Evolutionary conservation across 139 green algal genomes (phyloP).

Genomic region (Chlamydomonas asymmetrica): DNA sequence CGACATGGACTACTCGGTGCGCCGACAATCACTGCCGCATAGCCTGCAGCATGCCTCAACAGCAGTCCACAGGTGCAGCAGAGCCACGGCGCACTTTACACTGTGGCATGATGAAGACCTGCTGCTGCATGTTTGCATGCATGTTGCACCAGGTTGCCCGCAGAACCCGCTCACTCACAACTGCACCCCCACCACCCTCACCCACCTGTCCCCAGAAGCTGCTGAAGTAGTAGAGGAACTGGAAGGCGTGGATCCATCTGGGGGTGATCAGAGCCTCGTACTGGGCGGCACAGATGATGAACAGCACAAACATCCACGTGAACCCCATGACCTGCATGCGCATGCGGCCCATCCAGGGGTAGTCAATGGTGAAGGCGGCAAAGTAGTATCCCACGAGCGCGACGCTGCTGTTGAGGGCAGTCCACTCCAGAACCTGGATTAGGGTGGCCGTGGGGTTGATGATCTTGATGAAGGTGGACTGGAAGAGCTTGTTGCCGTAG

Average conservation of each 20-base stretch:
- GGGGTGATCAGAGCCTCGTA: slow-evolving; percentile 45
- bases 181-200: too few relatives aligned
- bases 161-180: too few relatives aligned
- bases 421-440: slow-evolving; percentile 67
- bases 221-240: slow-evolving; percentile 80
- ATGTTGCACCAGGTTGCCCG: too few relatives aligned
- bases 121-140: too few relatives aligned
- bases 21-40: too few relatives aligned
- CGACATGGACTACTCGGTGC: too few relatives aligned
- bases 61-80: too few relatives aligned
- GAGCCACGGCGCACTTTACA: too few relatives aligned
- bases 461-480: slow-evolving; percentile 24
- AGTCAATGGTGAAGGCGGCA: slow-evolving; percentile 67
- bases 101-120: too few relatives aligned
- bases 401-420: slow-evolving; percentile 68
- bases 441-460: slow-evolving; percentile 40
- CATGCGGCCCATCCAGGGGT: slow-evolving; percentile 44
- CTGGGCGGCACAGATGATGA: slow-evolving; percentile 54
- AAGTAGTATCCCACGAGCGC: slow-evolving; percentile 71
- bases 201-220: slow-evolving; percentile 82
- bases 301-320: slow-evolving; percentile 49
- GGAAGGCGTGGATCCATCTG: slow-evolving; percentile 46
- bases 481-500: slow-evolving; percentile 74
- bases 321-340: slow-evolving; percentile 50
- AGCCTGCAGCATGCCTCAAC: too few relatives aligned